Base-by-base conservation (phyloP, 2,329 filamentous ascomycete genomes). In the Ceratocystis huliohia region DNA sequence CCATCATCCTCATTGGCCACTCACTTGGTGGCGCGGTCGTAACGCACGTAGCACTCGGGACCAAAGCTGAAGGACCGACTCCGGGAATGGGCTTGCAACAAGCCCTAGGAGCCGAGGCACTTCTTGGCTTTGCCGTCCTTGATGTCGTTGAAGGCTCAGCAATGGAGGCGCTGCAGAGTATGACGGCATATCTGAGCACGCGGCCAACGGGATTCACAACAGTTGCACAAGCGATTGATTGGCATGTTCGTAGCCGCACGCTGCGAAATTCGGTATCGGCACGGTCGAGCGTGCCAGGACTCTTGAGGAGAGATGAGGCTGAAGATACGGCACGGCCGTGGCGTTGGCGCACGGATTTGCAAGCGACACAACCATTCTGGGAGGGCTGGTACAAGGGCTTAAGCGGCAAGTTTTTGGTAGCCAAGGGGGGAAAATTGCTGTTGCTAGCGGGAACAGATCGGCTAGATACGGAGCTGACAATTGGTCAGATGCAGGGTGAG, bases 111-210 rank as follows among this genome's bases (percentile, higher is more conserved):
- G 88, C 88, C 1, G 74, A 77, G 45, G 82, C 85, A 30, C 74
- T 97, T 1, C 79, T 97, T 17, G 94, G 90, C 22, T 96, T 93
- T 75, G 89, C 86, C 2, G 92, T 97, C 6, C 80, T 99, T 17
- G 94, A 99, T 75, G 91, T 99, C 3, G 94, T 99, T 33, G 94
- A 99, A 76, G 89, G 94, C 10, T 96, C 90, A 0, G 94, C 94
- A 44, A 93, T 99, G 75, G 94, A 97, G 74, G 93, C 94, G 2
- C 80, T 99, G 65, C 86, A 91, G 74, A 92, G 88, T 75, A 99
- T 99, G 94, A 88, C 94, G 70, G 88, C 87, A 2, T 96, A 96
- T 74, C 82, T 99, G 22, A 86, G 88, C 1, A 91, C 87, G 3
- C 83, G 94, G 25, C 94, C 94, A 0, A 79, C 80, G 7, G 84